Percentiles rank a stretch among this genome's conserved stretches.
phyloP scores from a whole-genome alignment of 805 yeast genomes.

The Ogataea polymorpha region DNA sequence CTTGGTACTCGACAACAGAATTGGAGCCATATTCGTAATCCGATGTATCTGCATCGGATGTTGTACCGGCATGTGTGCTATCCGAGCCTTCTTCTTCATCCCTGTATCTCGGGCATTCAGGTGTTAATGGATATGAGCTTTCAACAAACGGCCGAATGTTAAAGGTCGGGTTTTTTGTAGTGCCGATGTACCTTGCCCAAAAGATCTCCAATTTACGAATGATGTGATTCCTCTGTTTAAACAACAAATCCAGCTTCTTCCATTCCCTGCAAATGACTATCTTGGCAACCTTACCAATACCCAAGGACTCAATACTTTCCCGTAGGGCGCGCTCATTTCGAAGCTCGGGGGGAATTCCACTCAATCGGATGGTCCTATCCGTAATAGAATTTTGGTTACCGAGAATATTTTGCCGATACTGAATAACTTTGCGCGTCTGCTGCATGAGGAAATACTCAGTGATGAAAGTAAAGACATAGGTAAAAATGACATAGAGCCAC shows the following conservation, averaged over 20 bases:
- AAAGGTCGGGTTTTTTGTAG: conserved; percentile 22
- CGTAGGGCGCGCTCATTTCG: conserved; percentile 69
- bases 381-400: conserved; percentile 88
- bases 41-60: conserved; percentile 4
- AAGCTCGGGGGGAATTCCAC: conserved; percentile 84
- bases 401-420: conserved; percentile 73
- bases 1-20: conserved; percentile 5
- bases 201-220: conserved; percentile 59
- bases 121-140: conserved; percentile 24
- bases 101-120: conserved; percentile 18
- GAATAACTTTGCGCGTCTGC: conserved; percentile 71
- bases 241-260: conserved; percentile 66
- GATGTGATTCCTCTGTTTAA: conserved; percentile 52
- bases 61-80: not conserved
- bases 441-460: conserved; percentile 58
- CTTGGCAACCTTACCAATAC: conserved; percentile 75
- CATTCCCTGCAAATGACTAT: conserved; percentile 85
- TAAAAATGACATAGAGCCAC: conserved; percentile 86
- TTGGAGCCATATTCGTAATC: conserved; percentile 23
- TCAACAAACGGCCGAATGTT: conserved; percentile 27
- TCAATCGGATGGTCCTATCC: conserved; percentile 81
- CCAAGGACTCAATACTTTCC: conserved; percentile 71
- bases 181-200: conserved; percentile 69
- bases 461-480: conserved; percentile 76
- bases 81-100: conserved; percentile 17